A percentile compares a stretch with the other conserved stretches of the same genome.
Conservation (phyloP, 2,329 filamentous ascomycete genomes). For the Sphaerulina musiva region DNA sequence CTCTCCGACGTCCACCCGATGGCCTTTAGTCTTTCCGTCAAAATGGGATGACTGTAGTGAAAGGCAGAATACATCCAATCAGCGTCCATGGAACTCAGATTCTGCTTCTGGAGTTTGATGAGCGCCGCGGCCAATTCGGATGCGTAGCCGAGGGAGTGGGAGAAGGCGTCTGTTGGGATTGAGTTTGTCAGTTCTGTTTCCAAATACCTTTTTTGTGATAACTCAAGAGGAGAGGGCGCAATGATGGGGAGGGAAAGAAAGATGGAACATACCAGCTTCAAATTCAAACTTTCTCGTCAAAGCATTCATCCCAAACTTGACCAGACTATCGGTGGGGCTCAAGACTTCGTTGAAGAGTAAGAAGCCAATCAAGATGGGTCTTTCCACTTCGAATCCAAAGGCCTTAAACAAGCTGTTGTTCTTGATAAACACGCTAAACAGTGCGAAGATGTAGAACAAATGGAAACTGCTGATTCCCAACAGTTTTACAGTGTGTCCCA, state of each 20-base stretch:
- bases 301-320: constrained; percentile 94
- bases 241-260: neutral
- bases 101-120: constrained; percentile 97
- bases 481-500: constrained; percentile 87
- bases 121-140: constrained; percentile 76
- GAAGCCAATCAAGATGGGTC: constrained; percentile 94
- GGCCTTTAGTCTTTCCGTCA: constrained; percentile 86
- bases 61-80: constrained; percentile 98
- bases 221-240: too few relatives aligned
- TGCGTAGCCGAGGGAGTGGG: constrained; percentile 74
- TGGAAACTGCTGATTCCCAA: constrained; percentile 77
- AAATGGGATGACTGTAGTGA: constrained; percentile 95
- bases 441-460: constrained; percentile 90
- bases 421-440: constrained; percentile 97
- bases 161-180: constrained; percentile 62
- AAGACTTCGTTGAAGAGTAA: constrained; percentile 96
- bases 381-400: constrained; percentile 78
- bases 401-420: constrained; percentile 84
- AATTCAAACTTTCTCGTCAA: constrained; percentile 93
- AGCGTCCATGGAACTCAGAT: constrained; percentile 96
- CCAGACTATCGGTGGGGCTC: constrained; percentile 84
- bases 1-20: constrained; percentile 73
- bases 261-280: constrained; percentile 61
- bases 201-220: too few relatives aligned
- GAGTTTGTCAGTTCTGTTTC: too few relatives aligned